phyloP scores from a whole-genome alignment of 805 yeast genomes.

The Metschnikowia kofuensis region DNA sequence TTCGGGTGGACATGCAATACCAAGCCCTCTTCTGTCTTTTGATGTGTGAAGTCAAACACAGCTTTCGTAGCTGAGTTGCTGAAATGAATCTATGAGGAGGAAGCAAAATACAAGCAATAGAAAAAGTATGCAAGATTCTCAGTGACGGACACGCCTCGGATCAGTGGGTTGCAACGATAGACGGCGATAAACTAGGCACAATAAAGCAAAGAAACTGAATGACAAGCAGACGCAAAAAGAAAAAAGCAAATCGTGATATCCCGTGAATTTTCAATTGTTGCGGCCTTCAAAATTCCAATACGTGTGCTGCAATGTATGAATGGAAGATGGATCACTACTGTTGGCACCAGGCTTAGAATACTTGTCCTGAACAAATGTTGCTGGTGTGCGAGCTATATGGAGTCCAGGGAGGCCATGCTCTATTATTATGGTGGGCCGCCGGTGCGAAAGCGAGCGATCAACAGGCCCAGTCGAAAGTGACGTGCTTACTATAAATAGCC shows the following conservation, averaged over 20 bases:
- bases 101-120: neutral
- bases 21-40: neutral
- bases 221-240: neutral
- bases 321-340: neutral
- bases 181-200: neutral
- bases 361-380: slow-evolving; percentile 9
- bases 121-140: neutral
- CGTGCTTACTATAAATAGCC: neutral
- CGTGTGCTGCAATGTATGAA: neutral
- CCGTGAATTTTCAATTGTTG: too few species aligned
- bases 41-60: neutral
- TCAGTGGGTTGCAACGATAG: neutral
- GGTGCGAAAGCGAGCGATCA: slow-evolving; percentile 2
- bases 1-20: neutral
- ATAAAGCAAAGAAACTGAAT: neutral
- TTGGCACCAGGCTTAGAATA: slow-evolving; percentile 2
- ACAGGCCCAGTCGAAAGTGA: neutral
- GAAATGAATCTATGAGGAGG: neutral
- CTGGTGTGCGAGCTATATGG: slow-evolving; percentile 9
- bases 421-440: slow-evolving; percentile 2
- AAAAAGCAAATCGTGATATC: neutral
- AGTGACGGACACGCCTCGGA: neutral
- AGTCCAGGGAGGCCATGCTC: slow-evolving; percentile 6
- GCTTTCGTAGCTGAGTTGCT: too few species aligned
- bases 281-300: too few species aligned